Evolutionary conservation across 2,329 filamentous ascomycete genomes (phyloP), one percentile per base, ranked within the genome.

Genomic region (Fusarium circinatum): DNA sequence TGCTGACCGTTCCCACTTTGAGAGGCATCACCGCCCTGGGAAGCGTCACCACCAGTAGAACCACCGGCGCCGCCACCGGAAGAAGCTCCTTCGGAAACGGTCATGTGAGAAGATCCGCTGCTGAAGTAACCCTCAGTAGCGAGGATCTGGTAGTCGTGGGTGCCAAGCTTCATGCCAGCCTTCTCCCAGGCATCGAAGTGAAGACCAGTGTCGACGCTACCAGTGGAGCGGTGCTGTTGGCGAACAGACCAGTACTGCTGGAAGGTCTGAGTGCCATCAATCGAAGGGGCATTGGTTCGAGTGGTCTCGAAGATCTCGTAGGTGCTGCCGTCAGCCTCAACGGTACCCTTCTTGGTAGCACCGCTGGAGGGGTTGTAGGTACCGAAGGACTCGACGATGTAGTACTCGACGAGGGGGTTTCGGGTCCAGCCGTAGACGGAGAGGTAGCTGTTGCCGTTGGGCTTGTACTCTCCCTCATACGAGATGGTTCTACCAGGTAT

Each of bases 111-210:
- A 57, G 80, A 82, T 6, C 88, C 87, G 64, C 81, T 84, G 80
- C 86, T 87, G 65, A 82, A 80, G 79, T 88, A 88, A 17, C 86
- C 87, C 79, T 89, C 88, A 3, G 85, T 86, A 12, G 87, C 87
- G 22, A 89, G 79, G 62, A 89, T 88, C 83, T 86, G 84, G 79
- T 89, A 89, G 79, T 89, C 82, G 71, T 84, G 82, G 15, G 76
- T 82, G 6, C 88, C 88, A 17, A 89, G 76, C 38, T 80, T 82
- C 80, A 89, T 78, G 11, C 88, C 87, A n/a, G 79, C 75, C 57
- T 82, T 82, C 28, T 79, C 78, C 88, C 88, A 90, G 10, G 87
- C 87, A 70, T 86, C 82, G 72, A 90, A 89, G 79, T 89, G 87
- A 68, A 84, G 85, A 30, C 79, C 81, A 8, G 83, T 82, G 26